Conservation (phyloP, 2,329 filamentous ascomycete genomes). For the Botrytis pseudocinerea region DNA sequence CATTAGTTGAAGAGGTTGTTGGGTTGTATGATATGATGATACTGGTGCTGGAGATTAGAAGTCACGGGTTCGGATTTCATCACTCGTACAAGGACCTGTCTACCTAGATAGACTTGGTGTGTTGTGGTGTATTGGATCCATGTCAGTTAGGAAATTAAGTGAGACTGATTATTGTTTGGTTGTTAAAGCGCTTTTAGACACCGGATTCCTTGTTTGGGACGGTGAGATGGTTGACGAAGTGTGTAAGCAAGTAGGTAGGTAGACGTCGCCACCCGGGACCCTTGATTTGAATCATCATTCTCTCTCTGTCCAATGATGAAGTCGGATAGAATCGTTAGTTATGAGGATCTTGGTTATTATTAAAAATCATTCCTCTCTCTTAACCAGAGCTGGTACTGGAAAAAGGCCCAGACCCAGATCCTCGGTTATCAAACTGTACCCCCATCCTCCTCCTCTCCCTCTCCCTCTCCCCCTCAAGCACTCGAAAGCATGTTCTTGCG, state of each 20-base stretch:
- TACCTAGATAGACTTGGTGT: not conserved
- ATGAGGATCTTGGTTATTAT: not conserved
- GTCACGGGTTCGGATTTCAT: not conserved
- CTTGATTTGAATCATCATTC: not conserved
- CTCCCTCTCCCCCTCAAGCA: not conserved
- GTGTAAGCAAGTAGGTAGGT: not conserved
- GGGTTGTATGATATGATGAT: not conserved
- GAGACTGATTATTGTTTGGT: not conserved
- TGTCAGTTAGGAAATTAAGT: not conserved
- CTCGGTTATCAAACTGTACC: not conserved
- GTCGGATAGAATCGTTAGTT: not conserved
- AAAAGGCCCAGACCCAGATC: not conserved
- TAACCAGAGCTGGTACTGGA: not conserved
- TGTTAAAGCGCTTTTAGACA: slow-evolving; percentile 6
- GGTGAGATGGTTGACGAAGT: not conserved
- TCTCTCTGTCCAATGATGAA: not conserved
- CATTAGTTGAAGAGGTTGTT: not conserved
- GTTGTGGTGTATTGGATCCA: not conserved
- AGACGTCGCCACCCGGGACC: not conserved
- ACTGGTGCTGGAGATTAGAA: not conserved
- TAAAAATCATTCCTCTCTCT: not conserved
- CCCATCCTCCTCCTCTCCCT: not conserved
- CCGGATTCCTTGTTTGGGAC: not conserved
- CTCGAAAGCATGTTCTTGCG: not conserved
- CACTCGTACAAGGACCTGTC: not conserved